Evolutionary conservation across 192 early-diverging fungal genomes (phyloP), one percentile per base, ranked within the genome.

Genomic region (Cetraspora pellucida): DNA sequence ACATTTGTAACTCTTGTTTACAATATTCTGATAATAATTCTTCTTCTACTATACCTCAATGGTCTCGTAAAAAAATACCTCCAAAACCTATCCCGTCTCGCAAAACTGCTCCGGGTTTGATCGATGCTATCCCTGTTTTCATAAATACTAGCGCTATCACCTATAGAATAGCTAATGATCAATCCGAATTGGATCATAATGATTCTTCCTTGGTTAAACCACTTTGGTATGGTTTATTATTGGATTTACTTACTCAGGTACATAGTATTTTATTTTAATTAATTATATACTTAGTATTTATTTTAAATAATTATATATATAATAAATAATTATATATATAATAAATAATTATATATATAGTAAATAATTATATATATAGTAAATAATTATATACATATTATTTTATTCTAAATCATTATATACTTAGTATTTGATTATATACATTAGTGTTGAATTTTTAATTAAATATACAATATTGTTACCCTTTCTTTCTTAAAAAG

Each of bases 71-170:
- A 11, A 64, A 30, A 37, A 64, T 30, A 1, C 58, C 58, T 4
- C 58, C 58, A 27, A 64, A 64, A 44, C 61, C 61, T 5, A 64
- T 64, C n/a, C 61, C 61, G 43, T 19, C 61, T 1, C 61, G 61
- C 43, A 28, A 31, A 64, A 64, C 31, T 9, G 61, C 61, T 64
- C 61, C 61, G 8, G 61, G 61, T 7, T 64, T 64, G 25, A 64
- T 64, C 19, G 61, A 64, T 64, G 30, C 61, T 7, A 64, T 64
- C 6, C 61, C 61, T n/a, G 61, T 64, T 37, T 64, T 64, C 25
- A 28, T 64, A 19, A 64, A 64, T 37, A 64, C 27, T 19, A 28
- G 30, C 10, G 61, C 61, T 19, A 64, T 64, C 19, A 64, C 61
- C 6, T 44, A 64, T 64, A 14, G 61, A 21, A 31, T 64, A 19